Conservation (phyloP, 2,329 filamentous ascomycete genomes). For the Aspergillus intermedius region DNA sequence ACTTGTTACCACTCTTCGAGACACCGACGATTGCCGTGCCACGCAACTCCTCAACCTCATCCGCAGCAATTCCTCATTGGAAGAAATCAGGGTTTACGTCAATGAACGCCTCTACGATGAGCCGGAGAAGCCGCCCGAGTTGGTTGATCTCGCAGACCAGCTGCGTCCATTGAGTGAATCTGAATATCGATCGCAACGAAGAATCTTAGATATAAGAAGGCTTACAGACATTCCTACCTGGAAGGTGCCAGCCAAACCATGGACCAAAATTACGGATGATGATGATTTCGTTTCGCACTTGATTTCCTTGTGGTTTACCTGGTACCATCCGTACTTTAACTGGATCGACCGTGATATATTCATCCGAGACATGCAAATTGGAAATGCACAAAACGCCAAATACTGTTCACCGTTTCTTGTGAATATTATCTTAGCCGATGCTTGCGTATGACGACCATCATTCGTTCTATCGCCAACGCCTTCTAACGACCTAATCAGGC, state of each 20-base stretch:
- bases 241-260: slow-evolving; percentile 18
- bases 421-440: slow-evolving; percentile 21
- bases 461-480: neutral
- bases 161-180: slow-evolving; percentile 11
- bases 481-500: slow-evolving; percentile 9
- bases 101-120: slow-evolving; percentile 15
- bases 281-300: slow-evolving; percentile 26
- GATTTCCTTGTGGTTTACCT: slow-evolving; percentile 19
- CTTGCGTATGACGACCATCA: slow-evolving; percentile 16
- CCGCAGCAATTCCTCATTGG: slow-evolving; percentile 17
- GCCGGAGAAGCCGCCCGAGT: slow-evolving; percentile 15
- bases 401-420: slow-evolving; percentile 28
- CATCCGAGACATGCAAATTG: slow-evolving; percentile 22
- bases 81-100: slow-evolving; percentile 21
- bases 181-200: slow-evolving; percentile 4
- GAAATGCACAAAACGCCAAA: slow-evolving; percentile 14
- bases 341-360: slow-evolving; percentile 23
- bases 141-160: slow-evolving; percentile 15
- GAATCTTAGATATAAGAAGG: slow-evolving; percentile 9
- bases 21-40: slow-evolving; percentile 8
- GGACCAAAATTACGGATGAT: slow-evolving; percentile 26
- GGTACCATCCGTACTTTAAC: slow-evolving; percentile 17
- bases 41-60: slow-evolving; percentile 17
- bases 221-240: slow-evolving; percentile 10
- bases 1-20: slow-evolving; percentile 16